Evolutionary conservation across 345 rosid species (phyloP).

Genomic region (Excoecaria cochinchinensis): DNA sequence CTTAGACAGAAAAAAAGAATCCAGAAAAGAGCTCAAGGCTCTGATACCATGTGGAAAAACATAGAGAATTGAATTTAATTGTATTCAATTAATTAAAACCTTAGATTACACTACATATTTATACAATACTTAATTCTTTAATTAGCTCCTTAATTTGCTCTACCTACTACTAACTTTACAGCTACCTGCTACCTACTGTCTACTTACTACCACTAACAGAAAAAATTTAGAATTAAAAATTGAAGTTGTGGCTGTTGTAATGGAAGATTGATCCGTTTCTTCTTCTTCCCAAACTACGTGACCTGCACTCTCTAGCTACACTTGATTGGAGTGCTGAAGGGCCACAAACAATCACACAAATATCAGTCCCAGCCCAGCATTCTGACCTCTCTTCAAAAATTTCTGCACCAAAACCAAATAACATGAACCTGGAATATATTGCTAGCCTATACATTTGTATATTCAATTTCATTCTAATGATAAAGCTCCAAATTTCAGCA

Average conservation of each 20-base stretch:
- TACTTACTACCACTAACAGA: no score
- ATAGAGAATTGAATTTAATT: no score
- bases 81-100: no score
- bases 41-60: no score
- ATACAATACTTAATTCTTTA: no score
- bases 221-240: conserved; percentile 33
- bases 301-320: conserved; percentile 74
- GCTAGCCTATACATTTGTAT: neutral
- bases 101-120: no score
- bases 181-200: no score
- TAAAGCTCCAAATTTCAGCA: neutral
- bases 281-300: conserved; percentile 44
- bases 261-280: conserved; percentile 53
- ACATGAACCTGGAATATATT: neutral
- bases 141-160: no score
- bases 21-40: no score
- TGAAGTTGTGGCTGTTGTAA: conserved; percentile 77
- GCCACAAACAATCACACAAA: conserved; percentile 80
- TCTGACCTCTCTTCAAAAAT: conserved; percentile 46
- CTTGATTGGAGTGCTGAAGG: conserved; percentile 64
- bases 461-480: no score
- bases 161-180: no score
- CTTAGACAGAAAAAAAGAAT: no score
- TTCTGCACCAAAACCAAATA: conserved; percentile 35
- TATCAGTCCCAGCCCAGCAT: conserved; percentile 62